phyloP scores from a whole-genome alignment of 2,329 filamentous ascomycete species.

The Orbilia javanica region DNA sequence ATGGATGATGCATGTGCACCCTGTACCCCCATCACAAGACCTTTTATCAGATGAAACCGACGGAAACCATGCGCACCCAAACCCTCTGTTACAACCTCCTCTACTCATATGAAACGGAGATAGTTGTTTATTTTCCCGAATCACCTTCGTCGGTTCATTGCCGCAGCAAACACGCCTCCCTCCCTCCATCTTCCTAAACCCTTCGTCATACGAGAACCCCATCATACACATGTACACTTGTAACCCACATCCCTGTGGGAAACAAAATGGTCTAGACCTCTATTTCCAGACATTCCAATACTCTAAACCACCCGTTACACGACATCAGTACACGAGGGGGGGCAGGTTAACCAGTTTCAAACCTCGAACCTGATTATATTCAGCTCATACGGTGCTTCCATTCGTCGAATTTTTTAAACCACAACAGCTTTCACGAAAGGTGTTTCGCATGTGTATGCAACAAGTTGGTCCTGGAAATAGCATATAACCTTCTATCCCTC shows the following conservation, averaged over 20 bases:
- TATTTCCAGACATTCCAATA: neutral
- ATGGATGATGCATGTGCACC: neutral
- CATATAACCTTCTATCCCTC: neutral
- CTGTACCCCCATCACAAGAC: neutral
- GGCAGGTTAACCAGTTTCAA: too few species aligned
- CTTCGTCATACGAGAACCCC: neutral
- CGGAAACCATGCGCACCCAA: neutral
- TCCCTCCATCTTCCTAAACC: neutral
- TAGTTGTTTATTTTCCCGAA: neutral
- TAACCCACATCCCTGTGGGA: neutral
- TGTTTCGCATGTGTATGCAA: neutral
- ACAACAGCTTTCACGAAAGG: neutral
- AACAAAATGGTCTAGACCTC: slow-evolving; percentile 1
- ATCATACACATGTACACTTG: neutral
- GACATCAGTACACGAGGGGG: neutral
- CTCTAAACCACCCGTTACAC: neutral
- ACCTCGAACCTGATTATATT: too few species aligned
- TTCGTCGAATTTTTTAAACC: too few species aligned
- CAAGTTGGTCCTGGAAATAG: neutral
- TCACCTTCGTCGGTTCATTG: neutral
- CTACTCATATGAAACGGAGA: neutral
- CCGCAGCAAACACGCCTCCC: neutral
- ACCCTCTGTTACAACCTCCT: neutral
- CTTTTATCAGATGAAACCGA: slow-evolving; percentile 6
- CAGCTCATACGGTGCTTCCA: too few species aligned